Evolutionary conservation across 768 basidiomycete genomes (phyloP), one percentile per base, ranked within the genome.

Genomic region (Lactarius vividus): DNA sequence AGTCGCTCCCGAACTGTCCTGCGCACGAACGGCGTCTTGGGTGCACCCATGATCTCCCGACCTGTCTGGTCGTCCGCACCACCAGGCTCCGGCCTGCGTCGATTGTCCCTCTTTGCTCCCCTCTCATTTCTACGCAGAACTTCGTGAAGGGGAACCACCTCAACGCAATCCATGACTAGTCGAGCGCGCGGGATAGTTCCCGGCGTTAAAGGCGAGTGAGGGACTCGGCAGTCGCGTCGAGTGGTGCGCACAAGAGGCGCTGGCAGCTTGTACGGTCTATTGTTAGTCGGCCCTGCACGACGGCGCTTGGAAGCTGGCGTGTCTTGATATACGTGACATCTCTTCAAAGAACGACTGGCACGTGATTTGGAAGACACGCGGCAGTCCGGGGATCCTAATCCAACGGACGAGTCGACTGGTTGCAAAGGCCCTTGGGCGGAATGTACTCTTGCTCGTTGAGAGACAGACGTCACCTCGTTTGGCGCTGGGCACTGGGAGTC

Each of bases 141-240:
- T 54, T 62, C 52, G 26, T 37, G 33, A 13, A 59, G 49, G 59
- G 57, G 57, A 9, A 26, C 40, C 29, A 67, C 40, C n/a, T 67
- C 66, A 26, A 67, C 66, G 42, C 62, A 67, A 2, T 67, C 66
- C 61, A 67, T 67, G 40, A 63, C 26, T 11, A 55, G 2, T 39
- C 62, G 59, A 29, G 26, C 18, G n/a, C 57, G 57, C 16, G 40
- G 49, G 28, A 28, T 31, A 37, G 61, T 13, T 26, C 8, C 39
- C 23, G 49, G 57, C 2, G 66, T 31, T 20, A 53, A 59, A 20
- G 4, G 57, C 9, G 66, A 63, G 4, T 33, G 57, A 20, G 15
- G 28, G 10, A 28, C 20, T 5, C n/a, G 13, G 23, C 49, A 18
- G 23, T 57, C 39, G 52, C 31, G 52, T 6, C 31, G 35, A n/a